These are phyloP conservation scores for Kazachstania africana DNA, from an alignment of 805 yeast species.

Conservation along the genomic window DNA sequence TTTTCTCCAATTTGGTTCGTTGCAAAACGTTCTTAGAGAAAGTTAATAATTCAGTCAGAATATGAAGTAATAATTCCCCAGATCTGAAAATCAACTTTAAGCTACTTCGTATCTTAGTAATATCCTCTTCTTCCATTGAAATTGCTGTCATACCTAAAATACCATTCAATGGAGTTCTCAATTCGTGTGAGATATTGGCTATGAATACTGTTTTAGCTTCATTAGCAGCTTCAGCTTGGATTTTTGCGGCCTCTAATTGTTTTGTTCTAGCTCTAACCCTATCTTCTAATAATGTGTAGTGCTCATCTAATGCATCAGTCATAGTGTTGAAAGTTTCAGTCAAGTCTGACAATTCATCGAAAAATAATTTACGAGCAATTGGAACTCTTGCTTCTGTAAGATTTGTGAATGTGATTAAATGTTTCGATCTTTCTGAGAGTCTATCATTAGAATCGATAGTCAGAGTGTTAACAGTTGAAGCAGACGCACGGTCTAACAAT, in stretches of 20 bases:
- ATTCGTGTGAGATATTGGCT: slow-evolving; percentile 87
- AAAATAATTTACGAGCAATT: slow-evolving; percentile 38
- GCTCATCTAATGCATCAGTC: slow-evolving; percentile 79
- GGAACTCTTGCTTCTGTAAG: slow-evolving; percentile 34
- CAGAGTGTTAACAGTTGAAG: no score
- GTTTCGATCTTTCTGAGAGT: slow-evolving; percentile 11
- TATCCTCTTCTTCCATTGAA: slow-evolving; percentile 77
- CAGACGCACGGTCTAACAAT: no score
- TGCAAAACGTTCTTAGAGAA: slow-evolving; percentile 84
- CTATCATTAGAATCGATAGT: slow-evolving; percentile 3
- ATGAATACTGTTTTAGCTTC: slow-evolving; percentile 92
- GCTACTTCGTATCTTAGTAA: slow-evolving; percentile 55
- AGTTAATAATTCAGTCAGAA: slow-evolving; percentile 80
- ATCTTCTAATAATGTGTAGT: slow-evolving; percentile 76
- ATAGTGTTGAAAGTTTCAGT: slow-evolving; percentile 83
- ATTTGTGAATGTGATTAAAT: slow-evolving; percentile 24
- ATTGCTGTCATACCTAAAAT: slow-evolving; percentile 92
- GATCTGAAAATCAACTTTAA: slow-evolving; percentile 76
- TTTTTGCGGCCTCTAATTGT: slow-evolving; percentile 78
- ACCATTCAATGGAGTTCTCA: slow-evolving; percentile 92
- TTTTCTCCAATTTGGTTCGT: slow-evolving; percentile 69
- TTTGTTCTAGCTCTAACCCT: slow-evolving; percentile 77
- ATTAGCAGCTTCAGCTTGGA: slow-evolving; percentile 87
- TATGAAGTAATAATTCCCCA: slow-evolving; percentile 81
- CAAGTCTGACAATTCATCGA: slow-evolving; percentile 80